These are phyloP conservation scores for Bothriochloa decipiens DNA, from an alignment of 176 grass and related monocot genomes.

Conservation along the genomic window DNA sequence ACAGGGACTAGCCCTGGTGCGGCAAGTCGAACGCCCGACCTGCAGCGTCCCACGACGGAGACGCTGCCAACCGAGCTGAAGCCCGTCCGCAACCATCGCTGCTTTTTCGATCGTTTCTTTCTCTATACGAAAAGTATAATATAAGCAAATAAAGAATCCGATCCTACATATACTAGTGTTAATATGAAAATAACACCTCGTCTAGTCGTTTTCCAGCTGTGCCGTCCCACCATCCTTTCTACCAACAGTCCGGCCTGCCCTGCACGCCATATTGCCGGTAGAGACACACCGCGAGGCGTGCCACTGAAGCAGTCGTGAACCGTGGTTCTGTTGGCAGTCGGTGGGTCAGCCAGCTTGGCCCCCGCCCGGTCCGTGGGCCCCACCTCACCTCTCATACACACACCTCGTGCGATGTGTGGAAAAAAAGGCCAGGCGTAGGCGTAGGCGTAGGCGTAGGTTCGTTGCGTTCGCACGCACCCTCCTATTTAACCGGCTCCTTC, in stretches of 20 bases:
- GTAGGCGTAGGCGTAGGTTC: neutral
- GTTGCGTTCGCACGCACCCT: neutral
- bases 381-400: neutral
- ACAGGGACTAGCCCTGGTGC: no score
- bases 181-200: neutral
- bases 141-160: neutral
- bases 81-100: no score
- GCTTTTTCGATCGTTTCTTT: neutral
- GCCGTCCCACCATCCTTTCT: neutral
- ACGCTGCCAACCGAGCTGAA: no score
- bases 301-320: neutral
- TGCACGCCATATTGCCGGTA: neutral
- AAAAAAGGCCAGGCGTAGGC: neutral
- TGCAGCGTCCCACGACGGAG: no score
- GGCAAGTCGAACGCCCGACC: no score
- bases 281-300: neutral
- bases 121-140: neutral
- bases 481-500: slow-evolving; percentile 14
- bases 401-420: no score
- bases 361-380: neutral
- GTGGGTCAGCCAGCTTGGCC: neutral
- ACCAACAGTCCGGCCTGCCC: neutral
- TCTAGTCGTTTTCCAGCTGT: slow-evolving; percentile 12
- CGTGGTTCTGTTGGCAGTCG: neutral
- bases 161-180: neutral